Evolutionary conservation across 2,329 filamentous ascomycete species (phyloP).

Genomic region (Monosporascus cannonballus): DNA sequence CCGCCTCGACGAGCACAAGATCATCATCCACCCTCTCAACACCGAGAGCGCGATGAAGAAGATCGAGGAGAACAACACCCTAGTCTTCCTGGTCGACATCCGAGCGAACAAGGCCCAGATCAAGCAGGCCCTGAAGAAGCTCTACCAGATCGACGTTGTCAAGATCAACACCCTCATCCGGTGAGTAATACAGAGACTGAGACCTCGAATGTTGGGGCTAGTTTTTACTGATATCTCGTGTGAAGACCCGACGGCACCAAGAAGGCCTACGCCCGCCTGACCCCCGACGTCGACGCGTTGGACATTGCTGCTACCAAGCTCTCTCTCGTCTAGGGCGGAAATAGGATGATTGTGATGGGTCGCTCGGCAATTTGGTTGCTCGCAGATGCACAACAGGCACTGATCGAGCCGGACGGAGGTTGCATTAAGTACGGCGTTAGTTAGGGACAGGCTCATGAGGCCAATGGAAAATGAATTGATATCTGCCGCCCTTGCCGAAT

Average conservation of each 20-base stretch:
- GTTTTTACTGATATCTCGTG: constrained; percentile 15
- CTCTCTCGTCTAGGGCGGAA: constrained; percentile 72
- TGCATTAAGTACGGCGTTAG: constrained; percentile 30
- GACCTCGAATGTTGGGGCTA: neutral
- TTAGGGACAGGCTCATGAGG: constrained; percentile 27
- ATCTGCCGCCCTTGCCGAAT: constrained; percentile 12
- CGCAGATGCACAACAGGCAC: constrained; percentile 9
- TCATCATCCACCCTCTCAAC: constrained; percentile 97
- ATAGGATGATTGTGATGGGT: constrained; percentile 11
- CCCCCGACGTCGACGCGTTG: constrained; percentile 93
- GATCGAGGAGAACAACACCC: constrained; percentile 99
- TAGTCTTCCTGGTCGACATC: constrained; percentile 94
- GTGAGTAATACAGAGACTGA: constrained; percentile 42
- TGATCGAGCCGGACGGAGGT: constrained; percentile 19
- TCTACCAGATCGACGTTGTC: constrained; percentile 95
- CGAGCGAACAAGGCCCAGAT: constrained; percentile 99
- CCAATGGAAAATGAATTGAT: constrained; percentile 27
- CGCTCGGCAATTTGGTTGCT: constrained; percentile 15
- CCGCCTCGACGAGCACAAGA: constrained; percentile 94
- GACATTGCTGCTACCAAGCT: constrained; percentile 99
- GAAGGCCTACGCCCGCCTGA: constrained; percentile 97
- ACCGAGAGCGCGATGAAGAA: constrained; percentile 99
- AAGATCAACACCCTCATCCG: constrained; percentile 99
- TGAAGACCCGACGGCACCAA: constrained; percentile 86
- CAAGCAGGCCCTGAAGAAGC: constrained; percentile 96